Base-by-base conservation (phyloP, 495 filamentous ascomycete species). In the Penicillium bovifimosum region DNA sequence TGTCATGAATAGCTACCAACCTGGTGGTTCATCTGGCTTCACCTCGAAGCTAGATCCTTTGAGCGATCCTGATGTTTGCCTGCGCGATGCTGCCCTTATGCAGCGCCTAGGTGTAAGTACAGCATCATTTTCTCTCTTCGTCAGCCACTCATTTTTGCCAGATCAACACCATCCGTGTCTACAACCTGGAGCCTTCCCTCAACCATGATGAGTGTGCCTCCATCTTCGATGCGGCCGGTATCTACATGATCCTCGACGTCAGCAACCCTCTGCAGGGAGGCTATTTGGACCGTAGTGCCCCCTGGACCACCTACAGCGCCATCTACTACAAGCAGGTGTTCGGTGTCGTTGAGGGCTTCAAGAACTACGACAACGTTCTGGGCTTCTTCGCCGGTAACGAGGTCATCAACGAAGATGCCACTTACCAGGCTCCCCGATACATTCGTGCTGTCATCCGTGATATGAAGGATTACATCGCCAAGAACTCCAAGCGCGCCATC, bases 371-470 rank as follows among this genome's bases (percentile, higher is more conserved):
- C 54, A 97, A 97, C 71, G 83, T 85, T 2, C 75, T 96, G n/a
- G 86, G 80, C 43, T 96, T 96, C 80, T 95, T 96, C 68, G 81
- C 88, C 33, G 92, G 88, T 41, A 97, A 97, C 70, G 92, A 97
- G 72, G 86, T 96, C 46, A 91, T 96, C 67, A 87, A 95, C 58
- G 77, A 88, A 64, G 71, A 72, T 38, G 70, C 70, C 47, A 55
- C 64, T 14, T 63, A 68, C 48, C 38, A 62, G 27, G 66, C 64
- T 38, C 72, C 73, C 29, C 62, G 59, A 38, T 77, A 77, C 50
- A 64, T 77, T 41, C 71, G 74, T 46, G 87, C 90, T 46, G 81
- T 95, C 48, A 82, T 86, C 47, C 85, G 89, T 56, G 90, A 95
- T 60, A 76, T 95, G 56, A 93, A 93, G 76, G 80, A 91, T 52